Conservation (phyloP, 1,284 basidiomycete species). For the Leccinum huronense region DNA sequence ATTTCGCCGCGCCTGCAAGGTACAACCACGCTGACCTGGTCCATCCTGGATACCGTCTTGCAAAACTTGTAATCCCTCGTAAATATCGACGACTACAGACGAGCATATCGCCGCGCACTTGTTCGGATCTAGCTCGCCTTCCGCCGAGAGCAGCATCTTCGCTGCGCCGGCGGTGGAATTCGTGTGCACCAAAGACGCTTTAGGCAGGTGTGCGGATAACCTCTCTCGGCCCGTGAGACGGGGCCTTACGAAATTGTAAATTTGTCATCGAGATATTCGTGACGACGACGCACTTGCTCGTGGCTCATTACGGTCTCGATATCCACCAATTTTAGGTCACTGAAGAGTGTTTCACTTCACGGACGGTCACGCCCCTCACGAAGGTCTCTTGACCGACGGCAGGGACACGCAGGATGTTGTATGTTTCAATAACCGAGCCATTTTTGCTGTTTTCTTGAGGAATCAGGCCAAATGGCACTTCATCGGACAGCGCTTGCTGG, state of each 20-base stretch:
- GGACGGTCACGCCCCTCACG: slow-evolving; percentile 55
- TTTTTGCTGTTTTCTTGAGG: slow-evolving; percentile 78
- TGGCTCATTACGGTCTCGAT: slow-evolving; percentile 65
- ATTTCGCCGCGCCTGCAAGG: neutral
- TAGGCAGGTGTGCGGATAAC: slow-evolving; percentile 51
- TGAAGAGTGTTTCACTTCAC: slow-evolving; percentile 68
- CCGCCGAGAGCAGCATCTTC: slow-evolving; percentile 41
- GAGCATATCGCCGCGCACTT: slow-evolving; percentile 73
- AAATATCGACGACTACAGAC: slow-evolving; percentile 55
- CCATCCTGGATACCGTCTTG: slow-evolving; percentile 62
- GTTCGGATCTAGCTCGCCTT: slow-evolving; percentile 35
- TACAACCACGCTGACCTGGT: slow-evolving; percentile 38
- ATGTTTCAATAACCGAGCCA: slow-evolving; percentile 72
- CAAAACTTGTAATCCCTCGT: slow-evolving; percentile 56
- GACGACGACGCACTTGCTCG: slow-evolving; percentile 56
- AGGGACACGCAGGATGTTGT: slow-evolving; percentile 54
- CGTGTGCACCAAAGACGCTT: slow-evolving; percentile 50
- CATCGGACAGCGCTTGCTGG: slow-evolving; percentile 47
- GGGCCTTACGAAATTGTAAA: neutral
- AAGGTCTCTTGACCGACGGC: slow-evolving; percentile 43
- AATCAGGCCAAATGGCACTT: slow-evolving; percentile 52
- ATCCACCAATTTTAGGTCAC: slow-evolving; percentile 50
- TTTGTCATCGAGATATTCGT: neutral
- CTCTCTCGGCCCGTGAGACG: slow-evolving; percentile 45
- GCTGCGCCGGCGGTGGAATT: slow-evolving; percentile 73